Conservation (phyloP, 495 filamentous ascomycete genomes). For the Bryoglossum gracile region DNA sequence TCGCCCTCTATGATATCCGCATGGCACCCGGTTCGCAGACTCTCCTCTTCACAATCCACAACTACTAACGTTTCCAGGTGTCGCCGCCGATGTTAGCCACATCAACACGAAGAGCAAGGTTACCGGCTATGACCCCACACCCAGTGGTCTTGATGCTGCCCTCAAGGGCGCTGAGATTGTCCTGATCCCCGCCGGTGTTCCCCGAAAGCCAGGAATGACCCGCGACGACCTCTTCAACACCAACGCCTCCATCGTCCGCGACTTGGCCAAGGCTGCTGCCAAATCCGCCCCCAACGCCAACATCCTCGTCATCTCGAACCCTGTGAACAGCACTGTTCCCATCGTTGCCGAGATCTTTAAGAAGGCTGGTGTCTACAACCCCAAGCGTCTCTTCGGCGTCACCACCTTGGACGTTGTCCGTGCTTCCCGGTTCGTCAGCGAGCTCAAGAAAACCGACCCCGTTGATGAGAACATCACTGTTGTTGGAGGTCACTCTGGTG, state of each 20-base stretch:
- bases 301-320: constrained; percentile 96
- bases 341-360: constrained; percentile 97
- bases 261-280: constrained; percentile 93
- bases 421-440: constrained; percentile 91
- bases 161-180: constrained; percentile 87
- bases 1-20: constrained; percentile 96
- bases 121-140: constrained; percentile 75
- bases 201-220: constrained; percentile 99
- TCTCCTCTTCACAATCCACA: constrained; percentile 8
- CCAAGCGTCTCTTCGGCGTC: constrained; percentile 96
- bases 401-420: constrained; percentile 98
- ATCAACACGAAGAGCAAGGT: constrained; percentile 98
- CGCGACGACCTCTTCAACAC: constrained; percentile 99
- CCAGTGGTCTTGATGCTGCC: constrained; percentile 63
- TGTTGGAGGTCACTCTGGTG: constrained; percentile 93
- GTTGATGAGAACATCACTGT: constrained; percentile 89
- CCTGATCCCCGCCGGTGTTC: constrained; percentile 95
- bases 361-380: constrained; percentile 89
- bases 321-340: constrained; percentile 98
- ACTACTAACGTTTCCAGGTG: constrained; percentile 51
- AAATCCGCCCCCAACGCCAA: constrained; percentile 86
- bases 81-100: constrained; percentile 94
- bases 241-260: constrained; percentile 98
- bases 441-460: constrained; percentile 86
- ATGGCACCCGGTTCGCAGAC: constrained; percentile 72